Base-by-base conservation (phyloP, 2,329 filamentous ascomycete species). In the Ascochyta clinopodiicola region DNA sequence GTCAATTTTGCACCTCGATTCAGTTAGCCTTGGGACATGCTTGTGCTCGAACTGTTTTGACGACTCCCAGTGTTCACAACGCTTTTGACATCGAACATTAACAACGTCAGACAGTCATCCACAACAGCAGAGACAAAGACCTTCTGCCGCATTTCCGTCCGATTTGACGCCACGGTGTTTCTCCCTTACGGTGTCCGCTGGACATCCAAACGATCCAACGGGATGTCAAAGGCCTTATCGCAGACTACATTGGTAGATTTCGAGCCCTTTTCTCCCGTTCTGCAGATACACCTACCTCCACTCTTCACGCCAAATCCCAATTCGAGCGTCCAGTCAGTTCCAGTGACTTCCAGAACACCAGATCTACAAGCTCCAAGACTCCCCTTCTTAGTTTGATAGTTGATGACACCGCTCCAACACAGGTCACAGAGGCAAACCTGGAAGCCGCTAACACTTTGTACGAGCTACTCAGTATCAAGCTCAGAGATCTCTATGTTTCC, bases 181-280 rank as follows among this genome's bases (percentile, higher is more conserved):
- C 50, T 45, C 4, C 37, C 46, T 9, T 62, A 61, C 36, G 42
- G 44, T 43, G 7, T 57, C 22, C 44, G 34, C n/a, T 57, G 47
- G 57, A 62, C 58, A 9, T 37, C 32, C 27, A 58, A 40, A 61
- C 67, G 6, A 59, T 69, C 19, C 49, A 44, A 15, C 66, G 62
- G 60, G 65, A 69, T 37, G 8, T 66, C 42, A 63, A 54, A 44
- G 19, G 44, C 3, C 10, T 68, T 12, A 46, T 54, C 22, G 35
- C 47, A 19, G 52, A 52, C 24, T 47, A 5, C 37, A 51, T 42
- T 9, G 40, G 22, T 17, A 56, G 38, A 29, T 1, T 50, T 13
- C 40, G 22, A 29, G 12, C 3, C 7, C 2, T 50, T 4, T 29
- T 55, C 40, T 36, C 22, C 7, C 10, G 17, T 3, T 17, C 36